A percentile compares a stretch with the other conserved stretches of the same genome.
These are phyloP conservation scores for Avena eriantha DNA, from an alignment of 176 grass and related monocot species.

Conservation along the genomic window DNA sequence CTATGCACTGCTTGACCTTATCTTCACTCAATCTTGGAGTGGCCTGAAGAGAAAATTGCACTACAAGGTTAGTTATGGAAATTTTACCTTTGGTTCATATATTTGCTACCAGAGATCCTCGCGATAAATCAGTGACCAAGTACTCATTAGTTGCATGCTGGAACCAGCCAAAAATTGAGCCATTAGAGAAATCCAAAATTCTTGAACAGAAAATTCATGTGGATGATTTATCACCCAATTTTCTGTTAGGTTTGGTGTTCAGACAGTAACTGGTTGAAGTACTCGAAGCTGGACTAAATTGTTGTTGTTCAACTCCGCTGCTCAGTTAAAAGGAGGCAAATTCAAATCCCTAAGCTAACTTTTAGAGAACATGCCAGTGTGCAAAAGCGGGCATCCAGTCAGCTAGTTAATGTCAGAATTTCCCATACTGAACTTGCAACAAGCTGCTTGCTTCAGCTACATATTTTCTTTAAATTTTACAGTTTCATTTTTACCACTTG, in stretches of 20 bases:
- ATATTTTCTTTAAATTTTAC: slow-evolving; percentile 16
- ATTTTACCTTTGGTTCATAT: slow-evolving; percentile 7
- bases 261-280: slow-evolving; percentile 24
- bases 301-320: background rate
- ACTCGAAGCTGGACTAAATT: background rate
- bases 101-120: background rate
- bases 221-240: background rate
- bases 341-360: background rate
- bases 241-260: background rate
- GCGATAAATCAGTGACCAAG: background rate
- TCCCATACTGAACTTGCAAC: slow-evolving; percentile 12
- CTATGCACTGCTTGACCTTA: slow-evolving; percentile 72
- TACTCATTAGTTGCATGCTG: background rate
- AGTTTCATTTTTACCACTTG: slow-evolving; percentile 8
- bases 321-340: background rate
- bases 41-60: slow-evolving; percentile 41
- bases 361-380: background rate
- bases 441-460: background rate
- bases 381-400: background rate
- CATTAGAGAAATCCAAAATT: slow-evolving; percentile 1
- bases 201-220: background rate
- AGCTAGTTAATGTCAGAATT: background rate
- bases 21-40: slow-evolving; percentile 65
- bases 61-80: slow-evolving; percentile 21
- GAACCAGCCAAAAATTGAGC: slow-evolving; percentile 1